Evolutionary conservation across 345 rosid species (phyloP), one percentile per base, ranked within the genome.

Genomic region (Sisymbrium irio): DNA sequence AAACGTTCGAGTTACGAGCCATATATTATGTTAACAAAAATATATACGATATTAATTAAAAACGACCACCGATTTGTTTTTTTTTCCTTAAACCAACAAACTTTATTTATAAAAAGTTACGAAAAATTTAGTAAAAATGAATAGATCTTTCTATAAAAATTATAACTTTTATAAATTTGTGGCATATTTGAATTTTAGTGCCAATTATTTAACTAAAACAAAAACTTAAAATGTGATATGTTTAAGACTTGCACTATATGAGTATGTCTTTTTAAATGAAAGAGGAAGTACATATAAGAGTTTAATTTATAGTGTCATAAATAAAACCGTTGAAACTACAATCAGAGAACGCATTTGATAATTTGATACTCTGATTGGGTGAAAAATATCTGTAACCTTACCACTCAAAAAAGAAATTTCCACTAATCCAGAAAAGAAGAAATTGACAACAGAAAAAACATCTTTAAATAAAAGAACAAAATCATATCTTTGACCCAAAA

Each of bases 401-500:
- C 71, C 32, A 74, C 25, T 74, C 12, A 27, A 8, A 35, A 50
- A 74, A 41, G 36, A 54, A 32, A 7, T 49, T 67, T n/a, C 78
- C 78, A 75, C 78, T 75, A 60, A 75, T 50, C 35, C 2, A 2
- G 19, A 27, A 73, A 75, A 75, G 74, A 40, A 60, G 68, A 75
- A 67, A 41, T 11, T 67, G 74, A 35, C 25, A 62, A n/a, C 25
- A 6, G 46, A 44, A 54, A 49, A 15, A 19, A 2, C 56, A 28
- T 61, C 78, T 67, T 67, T 67, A 9, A 15, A 41, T 32, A 51
- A 67, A 50, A 25, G 69, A 75, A 58, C 1, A 67, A 20, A 7
- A 5, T 4, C 57, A 51, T 75, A 51, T 75, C 73, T 59, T 75
- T 75, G 78, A 75, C 78, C 47, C 47, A 47, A 49, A 73, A 67